Evolutionary conservation across 2,329 filamentous ascomycete species (phyloP).

Genomic region (Colletotrichum higginsianum): DNA sequence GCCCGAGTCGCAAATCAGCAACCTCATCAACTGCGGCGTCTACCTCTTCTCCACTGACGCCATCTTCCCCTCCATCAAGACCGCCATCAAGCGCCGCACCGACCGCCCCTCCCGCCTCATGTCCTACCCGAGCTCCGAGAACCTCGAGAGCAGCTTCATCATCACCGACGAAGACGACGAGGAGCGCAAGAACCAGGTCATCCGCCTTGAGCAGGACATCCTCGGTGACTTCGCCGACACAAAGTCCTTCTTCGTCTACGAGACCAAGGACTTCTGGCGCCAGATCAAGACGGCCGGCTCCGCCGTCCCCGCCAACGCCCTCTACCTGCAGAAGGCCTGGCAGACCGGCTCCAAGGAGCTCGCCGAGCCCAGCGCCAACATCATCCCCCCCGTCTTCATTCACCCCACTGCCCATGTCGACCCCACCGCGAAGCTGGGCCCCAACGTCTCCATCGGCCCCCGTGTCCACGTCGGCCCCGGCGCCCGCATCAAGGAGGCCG

Average conservation of each 20-base stretch:
- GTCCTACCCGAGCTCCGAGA: slow-evolving; percentile 96
- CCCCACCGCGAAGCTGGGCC: slow-evolving; percentile 94
- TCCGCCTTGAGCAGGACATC: slow-evolving; percentile 97
- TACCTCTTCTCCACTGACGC: slow-evolving; percentile 97
- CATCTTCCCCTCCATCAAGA: slow-evolving; percentile 96
- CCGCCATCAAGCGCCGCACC: slow-evolving; percentile 93
- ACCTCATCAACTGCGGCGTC: slow-evolving; percentile 99
- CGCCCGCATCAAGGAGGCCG: slow-evolving; percentile 93
- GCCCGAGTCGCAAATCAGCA: slow-evolving; percentile 96
- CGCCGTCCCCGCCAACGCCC: slow-evolving; percentile 94
- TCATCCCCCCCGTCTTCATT: slow-evolving; percentile 94
- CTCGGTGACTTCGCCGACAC: slow-evolving; percentile 95
- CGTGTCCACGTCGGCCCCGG: slow-evolving; percentile 87
- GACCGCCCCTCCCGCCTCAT: slow-evolving; percentile 87
- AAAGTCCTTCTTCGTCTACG: slow-evolving; percentile 98
- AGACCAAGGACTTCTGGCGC: slow-evolving; percentile 99
- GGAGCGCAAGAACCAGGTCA: slow-evolving; percentile 85
- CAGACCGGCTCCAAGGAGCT: slow-evolving; percentile 88
- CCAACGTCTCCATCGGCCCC: slow-evolving; percentile 97
- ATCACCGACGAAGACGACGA: slow-evolving; percentile 65
- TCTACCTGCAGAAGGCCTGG: slow-evolving; percentile 95
- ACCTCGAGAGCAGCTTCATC: slow-evolving; percentile 79
- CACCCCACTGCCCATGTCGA: slow-evolving; percentile 93
- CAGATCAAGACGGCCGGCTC: slow-evolving; percentile 99
- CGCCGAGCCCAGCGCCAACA: slow-evolving; percentile 85